A percentile compares a stretch with the other conserved stretches of the same genome.
Conservation (phyloP, 768 basidiomycete species). For the Mrakia hoshinonis region DNA sequence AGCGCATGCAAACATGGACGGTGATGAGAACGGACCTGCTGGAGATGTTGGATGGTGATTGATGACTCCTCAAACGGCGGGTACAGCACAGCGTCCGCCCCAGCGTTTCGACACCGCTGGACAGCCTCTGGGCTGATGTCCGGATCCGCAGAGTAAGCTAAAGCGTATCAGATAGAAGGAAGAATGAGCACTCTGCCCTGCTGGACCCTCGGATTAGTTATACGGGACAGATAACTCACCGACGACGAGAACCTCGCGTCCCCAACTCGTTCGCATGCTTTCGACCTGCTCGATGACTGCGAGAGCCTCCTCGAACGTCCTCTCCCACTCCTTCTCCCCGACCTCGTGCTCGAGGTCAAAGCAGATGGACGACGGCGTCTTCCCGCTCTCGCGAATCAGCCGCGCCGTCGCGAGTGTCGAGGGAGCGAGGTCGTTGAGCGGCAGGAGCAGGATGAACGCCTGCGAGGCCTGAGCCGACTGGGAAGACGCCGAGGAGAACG, state of each 20-base stretch:
- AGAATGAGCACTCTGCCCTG: background rate
- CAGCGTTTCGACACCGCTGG: background rate
- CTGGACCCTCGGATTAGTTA: background rate
- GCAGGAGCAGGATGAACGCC: slow-evolving; percentile 7
- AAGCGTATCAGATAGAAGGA: too few relatives aligned
- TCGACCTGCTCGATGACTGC: background rate
- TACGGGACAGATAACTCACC: background rate
- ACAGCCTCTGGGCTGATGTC: slow-evolving; percentile 1
- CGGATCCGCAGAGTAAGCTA: slow-evolving; percentile 16
- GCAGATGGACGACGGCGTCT: slow-evolving; percentile 17
- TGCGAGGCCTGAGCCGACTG: background rate
- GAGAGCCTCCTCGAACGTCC: slow-evolving; percentile 13
- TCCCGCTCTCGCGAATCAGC: slow-evolving; percentile 12
- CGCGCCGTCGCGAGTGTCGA: slow-evolving; percentile 11
- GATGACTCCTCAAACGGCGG: slow-evolving; percentile 3
- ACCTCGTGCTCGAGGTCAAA: slow-evolving; percentile 20
- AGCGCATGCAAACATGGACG: background rate
- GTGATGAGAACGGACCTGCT: background rate
- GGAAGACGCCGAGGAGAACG: background rate
- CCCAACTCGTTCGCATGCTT: background rate
- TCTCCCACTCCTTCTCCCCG: slow-evolving; percentile 13
- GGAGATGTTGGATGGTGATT: background rate
- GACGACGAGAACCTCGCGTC: slow-evolving; percentile 1
- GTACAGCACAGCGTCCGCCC: slow-evolving; percentile 2
- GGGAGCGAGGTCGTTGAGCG: slow-evolving; percentile 22